Evolutionary conservation across 352 stramenopile genomes (phyloP).

Genomic region (Vaucheria bursata): DNA sequence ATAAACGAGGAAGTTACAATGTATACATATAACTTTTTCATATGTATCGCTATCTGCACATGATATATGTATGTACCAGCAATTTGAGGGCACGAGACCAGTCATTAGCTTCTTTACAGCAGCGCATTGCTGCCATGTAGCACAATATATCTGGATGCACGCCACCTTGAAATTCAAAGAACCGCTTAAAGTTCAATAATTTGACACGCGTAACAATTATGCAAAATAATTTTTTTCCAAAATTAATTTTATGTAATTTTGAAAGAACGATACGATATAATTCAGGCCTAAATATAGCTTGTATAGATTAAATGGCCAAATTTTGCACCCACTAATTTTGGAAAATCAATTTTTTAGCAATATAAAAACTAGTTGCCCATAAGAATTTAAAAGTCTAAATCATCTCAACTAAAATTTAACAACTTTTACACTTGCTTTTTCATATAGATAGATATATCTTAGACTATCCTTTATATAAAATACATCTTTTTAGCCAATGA

Average conservation of each 20-base stretch:
- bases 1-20: background rate
- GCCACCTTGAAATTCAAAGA: background rate
- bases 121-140: background rate
- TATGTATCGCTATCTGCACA: background rate
- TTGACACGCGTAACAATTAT: background rate
- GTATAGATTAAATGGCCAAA: background rate
- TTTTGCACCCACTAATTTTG: background rate
- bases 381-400: too few species aligned
- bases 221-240: too few species aligned
- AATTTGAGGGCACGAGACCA: background rate
- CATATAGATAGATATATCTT: too few species aligned
- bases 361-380: too few species aligned
- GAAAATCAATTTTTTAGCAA: too few species aligned
- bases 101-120: background rate
- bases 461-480: too few species aligned
- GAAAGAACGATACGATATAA: background rate
- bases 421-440: too few species aligned
- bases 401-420: too few species aligned
- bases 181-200: background rate
- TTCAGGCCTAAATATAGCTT: background rate
- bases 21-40: background rate
- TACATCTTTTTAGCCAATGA: too few species aligned
- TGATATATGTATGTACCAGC: background rate
- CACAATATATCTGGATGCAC: background rate
- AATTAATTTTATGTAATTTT: background rate